Conservation (phyloP, 352 stramenopile genomes). For the Globisporangium rhizosaccharum region DNA sequence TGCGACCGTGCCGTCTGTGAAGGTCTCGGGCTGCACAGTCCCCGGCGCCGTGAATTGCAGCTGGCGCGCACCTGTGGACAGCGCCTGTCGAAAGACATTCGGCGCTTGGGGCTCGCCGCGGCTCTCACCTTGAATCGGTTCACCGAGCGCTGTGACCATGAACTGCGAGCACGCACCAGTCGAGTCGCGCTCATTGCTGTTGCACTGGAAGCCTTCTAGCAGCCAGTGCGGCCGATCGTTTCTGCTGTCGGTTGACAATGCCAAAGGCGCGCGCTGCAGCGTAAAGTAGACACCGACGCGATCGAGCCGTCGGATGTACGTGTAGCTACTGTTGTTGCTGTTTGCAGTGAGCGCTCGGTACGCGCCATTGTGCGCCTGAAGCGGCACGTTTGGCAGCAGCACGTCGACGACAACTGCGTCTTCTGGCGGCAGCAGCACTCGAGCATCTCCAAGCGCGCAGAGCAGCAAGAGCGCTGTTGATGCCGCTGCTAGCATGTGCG, state of each 20-base stretch:
- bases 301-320: constrained; percentile 28
- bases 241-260: background rate
- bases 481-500: background rate
- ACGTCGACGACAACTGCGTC: constrained; percentile 21
- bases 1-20: constrained; percentile 19
- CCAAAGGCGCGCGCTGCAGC: constrained; percentile 7
- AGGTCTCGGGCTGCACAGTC: constrained; percentile 15
- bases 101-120: background rate
- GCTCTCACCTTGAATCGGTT: background rate
- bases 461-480: background rate
- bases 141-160: constrained; percentile 18
- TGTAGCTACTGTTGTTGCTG: background rate
- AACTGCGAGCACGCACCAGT: constrained; percentile 24
- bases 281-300: constrained; percentile 31
- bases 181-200: background rate
- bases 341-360: constrained; percentile 18
- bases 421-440: background rate
- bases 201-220: constrained; percentile 42
- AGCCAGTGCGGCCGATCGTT: constrained; percentile 14
- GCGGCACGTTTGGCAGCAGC: constrained; percentile 15
- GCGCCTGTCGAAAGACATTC: constrained; percentile 1
- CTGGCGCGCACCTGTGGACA: constrained; percentile 9
- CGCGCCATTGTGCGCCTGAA: constrained; percentile 25
- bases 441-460: background rate
- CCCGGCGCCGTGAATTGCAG: constrained; percentile 35